Evolutionary conservation across 192 early-diverging fungal species (phyloP).

Genomic region (Umbelopsis vinacea): DNA sequence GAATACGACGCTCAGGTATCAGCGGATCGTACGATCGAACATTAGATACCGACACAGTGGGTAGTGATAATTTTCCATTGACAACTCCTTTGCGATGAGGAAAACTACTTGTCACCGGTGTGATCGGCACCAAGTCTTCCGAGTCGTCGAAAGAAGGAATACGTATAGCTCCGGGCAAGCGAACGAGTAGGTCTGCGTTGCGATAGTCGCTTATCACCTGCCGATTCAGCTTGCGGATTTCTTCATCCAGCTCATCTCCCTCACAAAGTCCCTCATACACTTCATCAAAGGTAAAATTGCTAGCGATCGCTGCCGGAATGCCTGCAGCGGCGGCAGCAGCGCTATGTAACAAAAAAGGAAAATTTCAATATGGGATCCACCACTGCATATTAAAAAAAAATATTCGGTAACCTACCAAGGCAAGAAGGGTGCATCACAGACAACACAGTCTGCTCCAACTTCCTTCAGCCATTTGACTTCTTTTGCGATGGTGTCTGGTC

Average conservation of each 20-base stretch:
- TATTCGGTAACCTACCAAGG: constrained; percentile 49
- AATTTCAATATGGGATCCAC: neutral
- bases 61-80: constrained; percentile 36
- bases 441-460: constrained; percentile 57
- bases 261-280: constrained; percentile 58
- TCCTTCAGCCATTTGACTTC: constrained; percentile 58
- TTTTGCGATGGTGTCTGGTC: constrained; percentile 42
- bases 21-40: constrained; percentile 15
- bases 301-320: constrained; percentile 59
- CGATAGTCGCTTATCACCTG: constrained; percentile 54
- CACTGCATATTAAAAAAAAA: neutral
- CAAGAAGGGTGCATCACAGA: constrained; percentile 60
- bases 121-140: constrained; percentile 26
- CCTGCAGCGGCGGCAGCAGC: constrained; percentile 54
- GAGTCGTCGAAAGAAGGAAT: constrained; percentile 59
- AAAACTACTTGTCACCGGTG: constrained; percentile 25
- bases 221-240: constrained; percentile 41
- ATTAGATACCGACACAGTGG: constrained; percentile 25
- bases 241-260: constrained; percentile 53
- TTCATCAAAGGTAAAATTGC: constrained; percentile 69
- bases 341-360: constrained; percentile 32
- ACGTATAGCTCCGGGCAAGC: constrained; percentile 59
- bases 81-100: constrained; percentile 30
- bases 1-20: constrained; percentile 36
- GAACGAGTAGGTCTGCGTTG: constrained; percentile 53